A percentile compares a stretch with the other conserved stretches of the same genome.
Evolutionary conservation across 345 rosid species (phyloP).

Genomic region (Salix arbutifolia): DNA sequence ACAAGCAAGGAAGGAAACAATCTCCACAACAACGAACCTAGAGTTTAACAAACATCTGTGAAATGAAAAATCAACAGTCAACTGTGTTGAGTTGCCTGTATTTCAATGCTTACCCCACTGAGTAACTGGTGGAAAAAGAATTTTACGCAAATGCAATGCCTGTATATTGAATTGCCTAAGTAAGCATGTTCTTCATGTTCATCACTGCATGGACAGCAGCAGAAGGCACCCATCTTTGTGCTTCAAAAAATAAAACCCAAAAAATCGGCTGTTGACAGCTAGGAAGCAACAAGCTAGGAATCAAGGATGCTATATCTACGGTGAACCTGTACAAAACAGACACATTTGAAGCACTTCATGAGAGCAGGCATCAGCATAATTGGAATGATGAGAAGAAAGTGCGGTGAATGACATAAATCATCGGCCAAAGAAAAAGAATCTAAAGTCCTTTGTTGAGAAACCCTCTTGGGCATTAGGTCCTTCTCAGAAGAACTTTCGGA

Average conservation of each 20-base stretch:
- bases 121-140: slow-evolving; percentile 47
- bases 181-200: slow-evolving; percentile 48
- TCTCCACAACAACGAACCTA: not conserved
- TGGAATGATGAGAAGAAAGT: not conserved
- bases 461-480: not conserved
- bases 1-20: not conserved
- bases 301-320: not conserved
- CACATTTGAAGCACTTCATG: not conserved
- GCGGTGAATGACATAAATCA: not conserved
- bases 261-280: not conserved
- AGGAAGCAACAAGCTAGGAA: not conserved
- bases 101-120: slow-evolving; percentile 44
- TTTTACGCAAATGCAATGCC: slow-evolving; percentile 50
- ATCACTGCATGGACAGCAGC: slow-evolving; percentile 56
- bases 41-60: not conserved
- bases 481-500: not conserved
- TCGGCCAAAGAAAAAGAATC: not conserved
- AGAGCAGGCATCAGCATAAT: not conserved
- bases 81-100: not conserved
- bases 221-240: slow-evolving; percentile 44
- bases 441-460: not conserved
- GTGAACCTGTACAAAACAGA: not conserved
- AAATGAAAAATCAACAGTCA: not conserved
- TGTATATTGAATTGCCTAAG: slow-evolving; percentile 44
- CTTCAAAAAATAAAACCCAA: not conserved